Evolutionary conservation across 2,329 filamentous ascomycete genomes (phyloP).

Genomic region (Pseudogymnoascus sp.): DNA sequence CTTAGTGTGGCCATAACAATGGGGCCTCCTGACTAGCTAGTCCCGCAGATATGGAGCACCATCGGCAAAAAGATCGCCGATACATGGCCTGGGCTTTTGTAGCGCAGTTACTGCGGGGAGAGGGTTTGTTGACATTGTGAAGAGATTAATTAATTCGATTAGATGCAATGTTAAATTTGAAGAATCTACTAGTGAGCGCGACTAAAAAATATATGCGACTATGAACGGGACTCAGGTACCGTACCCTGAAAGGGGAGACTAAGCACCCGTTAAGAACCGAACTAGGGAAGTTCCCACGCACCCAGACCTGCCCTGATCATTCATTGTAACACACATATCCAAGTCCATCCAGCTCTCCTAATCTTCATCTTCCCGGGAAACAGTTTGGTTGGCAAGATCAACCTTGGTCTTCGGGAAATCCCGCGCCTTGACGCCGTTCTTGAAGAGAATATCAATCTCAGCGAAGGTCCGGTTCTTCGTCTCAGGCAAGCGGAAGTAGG

Average conservation of each 20-base stretch:
- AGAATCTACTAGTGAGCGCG: not conserved
- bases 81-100: not conserved
- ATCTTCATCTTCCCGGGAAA: not conserved
- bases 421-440: conserved; percentile 31
- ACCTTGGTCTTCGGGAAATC: conserved; percentile 32
- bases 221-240: not conserved
- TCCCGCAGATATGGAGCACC: not conserved
- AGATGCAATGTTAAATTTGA: not conserved
- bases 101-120: not conserved
- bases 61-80: not conserved
- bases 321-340: not conserved
- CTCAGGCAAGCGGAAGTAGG: conserved; percentile 38
- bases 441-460: conserved; percentile 38
- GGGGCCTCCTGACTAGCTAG: conserved; percentile 4
- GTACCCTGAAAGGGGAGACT: not conserved
- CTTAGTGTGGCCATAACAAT: not conserved
- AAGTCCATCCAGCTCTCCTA: not conserved
- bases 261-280: not conserved
- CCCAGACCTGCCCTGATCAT: not conserved
- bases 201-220: not conserved
- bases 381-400: conserved; percentile 17
- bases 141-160: not conserved
- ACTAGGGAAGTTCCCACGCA: not conserved
- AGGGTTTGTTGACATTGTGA: not conserved
- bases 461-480: conserved; percentile 35